Percentiles rank a stretch among this genome's conserved stretches.
These are phyloP conservation scores for Dunaliella sp. DNA, from an alignment of 139 green algal species.

Conservation along the genomic window DNA sequence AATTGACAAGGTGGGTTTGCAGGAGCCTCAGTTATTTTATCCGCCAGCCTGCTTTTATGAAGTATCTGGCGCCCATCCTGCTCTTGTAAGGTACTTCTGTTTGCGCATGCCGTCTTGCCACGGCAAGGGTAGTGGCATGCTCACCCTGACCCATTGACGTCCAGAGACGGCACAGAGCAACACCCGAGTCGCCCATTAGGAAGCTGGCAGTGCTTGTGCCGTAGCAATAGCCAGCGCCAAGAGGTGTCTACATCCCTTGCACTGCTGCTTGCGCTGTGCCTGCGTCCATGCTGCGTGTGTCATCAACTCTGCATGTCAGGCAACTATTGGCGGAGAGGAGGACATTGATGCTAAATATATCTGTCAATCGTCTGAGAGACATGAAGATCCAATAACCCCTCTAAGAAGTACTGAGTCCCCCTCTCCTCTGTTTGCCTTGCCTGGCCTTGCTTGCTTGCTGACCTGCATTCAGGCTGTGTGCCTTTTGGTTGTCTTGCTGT, in stretches of 20 bases:
- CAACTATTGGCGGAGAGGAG: neutral
- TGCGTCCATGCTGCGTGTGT: neutral
- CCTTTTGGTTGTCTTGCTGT: neutral
- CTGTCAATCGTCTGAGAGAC: conserved; percentile 22
- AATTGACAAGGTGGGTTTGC: neutral
- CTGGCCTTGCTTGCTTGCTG: neutral
- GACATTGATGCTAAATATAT: conserved; percentile 5
- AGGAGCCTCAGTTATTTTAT: no score
- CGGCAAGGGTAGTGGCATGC: conserved; percentile 3
- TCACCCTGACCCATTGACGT: neutral
- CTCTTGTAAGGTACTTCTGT: neutral
- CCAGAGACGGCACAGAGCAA: conserved; percentile 13
- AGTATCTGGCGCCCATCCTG: no score
- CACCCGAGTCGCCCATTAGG: conserved; percentile 10
- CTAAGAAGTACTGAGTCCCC: conserved; percentile 25
- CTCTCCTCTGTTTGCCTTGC: neutral
- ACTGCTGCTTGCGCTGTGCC: neutral
- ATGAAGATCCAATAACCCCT: conserved; percentile 18
- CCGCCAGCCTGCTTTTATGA: neutral
- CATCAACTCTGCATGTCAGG: neutral
- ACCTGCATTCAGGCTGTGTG: neutral
- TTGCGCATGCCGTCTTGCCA: conserved; percentile 18
- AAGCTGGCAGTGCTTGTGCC: conserved; percentile 13
- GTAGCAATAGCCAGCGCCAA: conserved; percentile 16
- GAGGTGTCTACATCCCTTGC: conserved; percentile 5